A percentile compares a stretch with the other conserved stretches of the same genome.
These are phyloP conservation scores for Leccinum obscurum DNA, from an alignment of 768 basidiomycete species.

Conservation along the genomic window DNA sequence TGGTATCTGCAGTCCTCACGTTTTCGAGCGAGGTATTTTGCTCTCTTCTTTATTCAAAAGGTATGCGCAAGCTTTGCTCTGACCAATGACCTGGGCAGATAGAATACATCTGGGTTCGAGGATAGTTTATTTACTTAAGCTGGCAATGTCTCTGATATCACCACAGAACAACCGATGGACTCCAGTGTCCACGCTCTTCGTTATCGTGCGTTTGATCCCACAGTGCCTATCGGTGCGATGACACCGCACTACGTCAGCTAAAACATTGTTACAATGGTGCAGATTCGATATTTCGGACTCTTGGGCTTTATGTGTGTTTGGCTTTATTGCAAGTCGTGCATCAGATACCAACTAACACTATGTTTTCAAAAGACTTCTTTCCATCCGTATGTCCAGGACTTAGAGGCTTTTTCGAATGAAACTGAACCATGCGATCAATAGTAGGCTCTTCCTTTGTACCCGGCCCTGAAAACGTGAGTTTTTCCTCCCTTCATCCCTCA, in stretches of 20 bases:
- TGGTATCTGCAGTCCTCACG: constrained; percentile 6
- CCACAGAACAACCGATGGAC: constrained; percentile 10
- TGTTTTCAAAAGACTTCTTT: neutral
- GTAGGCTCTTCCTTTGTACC: constrained; percentile 14
- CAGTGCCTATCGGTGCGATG: neutral
- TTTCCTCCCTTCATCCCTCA: neutral
- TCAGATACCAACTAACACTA: neutral
- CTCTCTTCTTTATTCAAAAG: neutral
- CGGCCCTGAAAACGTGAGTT: constrained; percentile 8
- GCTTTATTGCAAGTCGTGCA: neutral
- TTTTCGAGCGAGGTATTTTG: constrained; percentile 11
- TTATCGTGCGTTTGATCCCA: constrained; percentile 10
- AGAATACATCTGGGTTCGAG: constrained; percentile 18
- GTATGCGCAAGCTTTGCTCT: neutral
- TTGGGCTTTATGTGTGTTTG: neutral
- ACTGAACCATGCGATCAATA: constrained; percentile 1
- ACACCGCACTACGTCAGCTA: neutral
- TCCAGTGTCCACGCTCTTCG: constrained; percentile 10
- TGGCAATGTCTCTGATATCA: neutral
- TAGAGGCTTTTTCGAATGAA: neutral
- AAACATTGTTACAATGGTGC: neutral
- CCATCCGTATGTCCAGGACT: neutral
- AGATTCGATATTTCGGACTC: neutral
- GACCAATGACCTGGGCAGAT: constrained; percentile 2
- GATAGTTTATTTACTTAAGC: neutral